phyloP scores from a whole-genome alignment of 2,329 filamentous ascomycete species.

The Aspergillus oerlinghausenensis region DNA sequence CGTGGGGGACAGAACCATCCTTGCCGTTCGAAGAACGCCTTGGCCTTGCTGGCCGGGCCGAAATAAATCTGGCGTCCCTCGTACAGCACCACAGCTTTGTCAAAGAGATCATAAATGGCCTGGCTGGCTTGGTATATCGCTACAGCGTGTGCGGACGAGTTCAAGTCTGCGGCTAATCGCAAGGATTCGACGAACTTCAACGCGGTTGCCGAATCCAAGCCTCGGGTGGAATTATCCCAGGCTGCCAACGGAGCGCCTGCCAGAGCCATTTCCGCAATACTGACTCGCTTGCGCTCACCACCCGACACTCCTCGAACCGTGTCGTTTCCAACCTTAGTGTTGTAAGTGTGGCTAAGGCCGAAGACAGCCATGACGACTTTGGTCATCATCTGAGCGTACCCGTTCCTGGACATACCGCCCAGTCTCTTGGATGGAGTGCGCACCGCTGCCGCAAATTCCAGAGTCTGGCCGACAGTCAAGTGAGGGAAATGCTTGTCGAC shows the following conservation, averaged over 20 bases:
- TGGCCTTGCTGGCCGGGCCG: constrained; percentile 56
- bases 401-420: constrained; percentile 26
- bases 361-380: constrained; percentile 42
- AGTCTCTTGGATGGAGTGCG: constrained; percentile 38
- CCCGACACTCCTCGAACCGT: constrained; percentile 57
- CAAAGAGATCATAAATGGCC: constrained; percentile 51
- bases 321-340: constrained; percentile 46
- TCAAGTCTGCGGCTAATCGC: constrained; percentile 42
- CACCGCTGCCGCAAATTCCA: constrained; percentile 70
- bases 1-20: constrained; percentile 63
- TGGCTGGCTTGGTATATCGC: constrained; percentile 49
- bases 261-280: constrained; percentile 51
- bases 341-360: constrained; percentile 44
- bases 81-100: constrained; percentile 66
- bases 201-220: constrained; percentile 49
- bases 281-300: constrained; percentile 56
- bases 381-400: constrained; percentile 38
- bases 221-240: constrained; percentile 44
- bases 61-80: constrained; percentile 72
- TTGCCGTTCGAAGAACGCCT: constrained; percentile 60
- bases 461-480: constrained; percentile 64
- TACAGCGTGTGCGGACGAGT: constrained; percentile 44
- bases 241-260: constrained; percentile 39
- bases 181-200: constrained; percentile 50
- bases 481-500: constrained; percentile 69